Evolutionary conservation across 2,329 filamentous ascomycete species (phyloP).

Genomic region (Capronia americana): DNA sequence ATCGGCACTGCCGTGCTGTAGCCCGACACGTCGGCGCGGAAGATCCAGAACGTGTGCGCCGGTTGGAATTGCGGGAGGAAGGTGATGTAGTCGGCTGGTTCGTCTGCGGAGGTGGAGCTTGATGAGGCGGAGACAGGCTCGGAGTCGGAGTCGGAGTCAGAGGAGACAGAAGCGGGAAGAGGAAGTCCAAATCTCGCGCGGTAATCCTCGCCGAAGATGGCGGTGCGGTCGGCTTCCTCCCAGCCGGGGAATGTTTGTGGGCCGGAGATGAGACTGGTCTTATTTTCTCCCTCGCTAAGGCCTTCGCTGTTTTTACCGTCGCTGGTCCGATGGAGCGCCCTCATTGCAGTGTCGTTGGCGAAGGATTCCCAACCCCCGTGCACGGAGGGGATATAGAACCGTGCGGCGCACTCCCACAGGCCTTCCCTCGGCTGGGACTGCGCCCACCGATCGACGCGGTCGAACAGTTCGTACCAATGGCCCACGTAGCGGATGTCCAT

Average conservation of each 20-base stretch:
- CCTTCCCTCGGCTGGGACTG: background rate
- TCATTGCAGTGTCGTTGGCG: background rate
- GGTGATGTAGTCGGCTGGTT: constrained; percentile 12
- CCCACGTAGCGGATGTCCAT: constrained; percentile 4
- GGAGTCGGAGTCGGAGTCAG: background rate
- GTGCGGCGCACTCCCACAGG: background rate
- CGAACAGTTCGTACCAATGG: constrained; percentile 12
- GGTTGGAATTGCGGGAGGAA: constrained; percentile 5
- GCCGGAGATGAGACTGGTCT: background rate
- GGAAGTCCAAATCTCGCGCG: background rate
- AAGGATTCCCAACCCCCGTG: background rate
- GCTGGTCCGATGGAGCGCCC: background rate
- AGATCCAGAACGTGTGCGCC: constrained; percentile 9
- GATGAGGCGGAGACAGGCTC: background rate
- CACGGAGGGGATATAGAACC: constrained; percentile 4
- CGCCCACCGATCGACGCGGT: background rate
- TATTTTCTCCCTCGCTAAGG: background rate
- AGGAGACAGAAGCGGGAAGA: background rate
- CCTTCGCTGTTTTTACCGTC: background rate
- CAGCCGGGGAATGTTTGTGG: constrained; percentile 1
- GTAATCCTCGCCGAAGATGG: constrained; percentile 6
- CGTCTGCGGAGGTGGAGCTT: background rate
- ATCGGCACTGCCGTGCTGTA: background rate
- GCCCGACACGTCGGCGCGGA: constrained; percentile 9
- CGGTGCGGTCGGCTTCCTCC: background rate